Percentiles rank a stretch among this genome's conserved stretches.
Evolutionary conservation across 164 flowering plant species (phyloP).

Genomic region (Vitis riparia): DNA sequence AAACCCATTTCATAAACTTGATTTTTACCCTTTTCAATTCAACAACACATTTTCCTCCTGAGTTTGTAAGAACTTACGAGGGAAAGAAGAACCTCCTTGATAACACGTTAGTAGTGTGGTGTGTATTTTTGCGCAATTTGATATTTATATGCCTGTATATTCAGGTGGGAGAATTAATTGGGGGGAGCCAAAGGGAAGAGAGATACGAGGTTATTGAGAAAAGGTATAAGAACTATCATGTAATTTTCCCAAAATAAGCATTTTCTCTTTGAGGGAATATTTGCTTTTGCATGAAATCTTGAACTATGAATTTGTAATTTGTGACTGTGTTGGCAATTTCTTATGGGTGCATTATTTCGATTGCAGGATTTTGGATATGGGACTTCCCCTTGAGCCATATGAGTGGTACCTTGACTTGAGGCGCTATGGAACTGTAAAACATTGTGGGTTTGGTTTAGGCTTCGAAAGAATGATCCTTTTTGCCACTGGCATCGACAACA

Average conservation of each 20-base stretch:
- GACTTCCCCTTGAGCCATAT: slow-evolving; percentile 83
- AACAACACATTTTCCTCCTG: not conserved
- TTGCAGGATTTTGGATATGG: slow-evolving; percentile 82
- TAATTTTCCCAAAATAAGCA: no score
- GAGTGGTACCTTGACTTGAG: slow-evolving; percentile 97
- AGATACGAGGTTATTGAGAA: slow-evolving; percentile 57
- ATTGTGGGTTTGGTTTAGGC: slow-evolving; percentile 94
- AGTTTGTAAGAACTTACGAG: no score
- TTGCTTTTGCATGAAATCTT: no score
- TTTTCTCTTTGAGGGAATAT: no score
- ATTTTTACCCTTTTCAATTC: not conserved
- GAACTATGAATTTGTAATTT: no score
- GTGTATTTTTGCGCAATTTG: not conserved
- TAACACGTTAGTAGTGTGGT: not conserved
- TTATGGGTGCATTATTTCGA: not conserved
- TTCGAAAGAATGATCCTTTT: slow-evolving; percentile 95
- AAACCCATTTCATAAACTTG: not conserved
- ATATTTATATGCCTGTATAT: slow-evolving; percentile 1
- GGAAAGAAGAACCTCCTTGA: no score
- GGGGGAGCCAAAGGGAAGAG: slow-evolving; percentile 98
- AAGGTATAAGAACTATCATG: slow-evolving; percentile 39
- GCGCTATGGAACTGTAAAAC: slow-evolving; percentile 85
- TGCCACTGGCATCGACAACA: slow-evolving; percentile 93
- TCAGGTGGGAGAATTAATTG: slow-evolving; percentile 91
- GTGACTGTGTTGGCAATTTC: not conserved